These are phyloP conservation scores for Metarhizium brunneum DNA, from an alignment of 2,329 filamentous ascomycete genomes.

Conservation along the genomic window DNA sequence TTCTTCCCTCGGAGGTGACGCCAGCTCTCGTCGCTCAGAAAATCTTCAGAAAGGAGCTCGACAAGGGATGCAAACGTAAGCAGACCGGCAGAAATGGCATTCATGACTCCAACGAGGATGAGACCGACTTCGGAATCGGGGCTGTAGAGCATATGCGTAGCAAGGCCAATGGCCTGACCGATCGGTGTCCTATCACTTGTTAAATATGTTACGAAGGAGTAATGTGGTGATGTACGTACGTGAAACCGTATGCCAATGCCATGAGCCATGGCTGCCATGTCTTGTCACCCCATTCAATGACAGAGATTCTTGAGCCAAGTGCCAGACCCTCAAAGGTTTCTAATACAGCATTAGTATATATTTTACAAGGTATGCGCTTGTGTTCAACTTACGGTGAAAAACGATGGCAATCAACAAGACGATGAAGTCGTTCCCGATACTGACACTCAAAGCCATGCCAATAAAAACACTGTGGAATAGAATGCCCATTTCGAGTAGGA, in stretches of 20 bases:
- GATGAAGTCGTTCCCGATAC: conserved; percentile 65
- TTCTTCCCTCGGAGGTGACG: conserved; percentile 41
- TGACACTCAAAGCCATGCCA: conserved; percentile 73
- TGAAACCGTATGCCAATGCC: conserved; percentile 47
- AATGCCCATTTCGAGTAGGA: conserved; percentile 72
- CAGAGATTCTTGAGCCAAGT: conserved; percentile 54
- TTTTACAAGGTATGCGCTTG: not conserved
- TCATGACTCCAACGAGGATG: conserved; percentile 65
- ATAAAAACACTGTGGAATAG: conserved; percentile 60
- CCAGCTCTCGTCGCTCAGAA: conserved; percentile 57
- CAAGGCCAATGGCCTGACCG: conserved; percentile 64
- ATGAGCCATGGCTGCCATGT: conserved; percentile 45
- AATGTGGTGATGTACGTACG: conserved; percentile 7
- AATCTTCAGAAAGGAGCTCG: conserved; percentile 64
- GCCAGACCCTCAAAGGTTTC: conserved; percentile 47
- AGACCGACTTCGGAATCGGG: conserved; percentile 57
- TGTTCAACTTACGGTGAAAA: conserved; percentile 47
- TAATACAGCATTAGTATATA: not conserved
- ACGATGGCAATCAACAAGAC: conserved; percentile 72
- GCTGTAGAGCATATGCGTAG: conserved; percentile 61
- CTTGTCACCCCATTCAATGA: conserved; percentile 33
- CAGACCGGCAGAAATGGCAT: conserved; percentile 63
- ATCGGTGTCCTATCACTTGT: conserved; percentile 41
- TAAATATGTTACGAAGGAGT: not conserved
- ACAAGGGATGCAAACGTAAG: conserved; percentile 63